Percentiles rank a stretch among this genome's conserved stretches.
Conservation (phyloP, 495 filamentous ascomycete genomes). For the Aspergillus baeticus region DNA sequence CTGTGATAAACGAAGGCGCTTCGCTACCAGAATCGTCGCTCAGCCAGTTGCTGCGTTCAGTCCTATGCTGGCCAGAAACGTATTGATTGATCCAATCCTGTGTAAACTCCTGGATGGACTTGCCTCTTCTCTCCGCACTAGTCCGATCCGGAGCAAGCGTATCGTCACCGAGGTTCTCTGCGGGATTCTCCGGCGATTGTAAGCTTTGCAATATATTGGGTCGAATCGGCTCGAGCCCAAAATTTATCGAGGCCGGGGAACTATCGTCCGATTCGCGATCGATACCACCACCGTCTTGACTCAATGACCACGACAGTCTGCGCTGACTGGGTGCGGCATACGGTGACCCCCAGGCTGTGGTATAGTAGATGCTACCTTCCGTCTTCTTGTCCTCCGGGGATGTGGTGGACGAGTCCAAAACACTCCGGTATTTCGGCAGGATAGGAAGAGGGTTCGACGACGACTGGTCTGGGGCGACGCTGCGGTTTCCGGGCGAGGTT, state of each 20-base stretch:
- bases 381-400: conserved; percentile 44
- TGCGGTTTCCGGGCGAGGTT: conserved; percentile 27
- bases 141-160: conserved; percentile 23
- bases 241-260: conserved; percentile 34
- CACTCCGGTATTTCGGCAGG: conserved; percentile 30
- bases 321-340: conserved; percentile 58
- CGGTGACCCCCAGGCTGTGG: conserved; percentile 72
- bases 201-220: conserved; percentile 53
- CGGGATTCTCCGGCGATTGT: conserved; percentile 2
- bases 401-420: conserved; percentile 38
- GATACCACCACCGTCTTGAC: conserved; percentile 39
- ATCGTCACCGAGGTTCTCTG: conserved; percentile 16
- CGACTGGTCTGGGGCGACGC: conserved; percentile 27
- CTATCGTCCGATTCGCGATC: conserved; percentile 34
- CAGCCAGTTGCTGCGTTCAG: conserved; percentile 68
- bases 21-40: conserved; percentile 69
- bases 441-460: conserved; percentile 34
- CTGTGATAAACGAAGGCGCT: conserved; percentile 45
- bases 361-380: conserved; percentile 55
- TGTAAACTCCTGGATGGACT: conserved; percentile 58
- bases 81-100: conserved; percentile 79
- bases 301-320: conserved; percentile 43
- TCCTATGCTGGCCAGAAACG: conserved; percentile 57
- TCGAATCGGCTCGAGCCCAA: conserved; percentile 50
- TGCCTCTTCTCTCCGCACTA: conserved; percentile 33